Conservation (phyloP, 1,284 basidiomycete genomes). For the Puccinia coronata region DNA sequence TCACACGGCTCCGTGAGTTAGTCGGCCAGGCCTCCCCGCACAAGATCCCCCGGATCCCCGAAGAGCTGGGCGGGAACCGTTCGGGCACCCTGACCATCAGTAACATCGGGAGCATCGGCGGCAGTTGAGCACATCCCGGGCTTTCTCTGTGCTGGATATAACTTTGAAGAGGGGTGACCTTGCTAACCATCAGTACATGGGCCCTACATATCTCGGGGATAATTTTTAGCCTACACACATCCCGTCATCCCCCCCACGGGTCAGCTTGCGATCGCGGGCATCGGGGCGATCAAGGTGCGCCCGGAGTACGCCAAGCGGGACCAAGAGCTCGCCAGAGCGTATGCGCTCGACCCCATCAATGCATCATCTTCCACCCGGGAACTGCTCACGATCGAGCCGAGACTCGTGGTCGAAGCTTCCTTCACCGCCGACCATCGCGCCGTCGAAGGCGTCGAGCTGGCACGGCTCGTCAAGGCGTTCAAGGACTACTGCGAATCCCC, state of each 20-base stretch:
- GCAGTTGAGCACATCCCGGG: slow-evolving; percentile 64
- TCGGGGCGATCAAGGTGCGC: slow-evolving; percentile 68
- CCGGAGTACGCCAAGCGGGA: slow-evolving; percentile 50
- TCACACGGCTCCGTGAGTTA: slow-evolving; percentile 68
- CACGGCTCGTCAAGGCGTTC: slow-evolving; percentile 86
- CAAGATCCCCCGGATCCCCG: slow-evolving; percentile 65
- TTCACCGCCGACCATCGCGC: slow-evolving; percentile 90
- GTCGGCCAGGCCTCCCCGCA: slow-evolving; percentile 63
- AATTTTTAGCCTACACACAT: slow-evolving; percentile 62
- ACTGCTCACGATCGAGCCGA: slow-evolving; percentile 62
- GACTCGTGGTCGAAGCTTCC: slow-evolving; percentile 73
- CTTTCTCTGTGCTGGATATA: not conserved
- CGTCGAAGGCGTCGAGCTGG: slow-evolving; percentile 87
- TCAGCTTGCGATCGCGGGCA: slow-evolving; percentile 83
- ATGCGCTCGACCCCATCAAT: slow-evolving; percentile 11
- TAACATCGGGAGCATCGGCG: slow-evolving; percentile 79
- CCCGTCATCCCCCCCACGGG: slow-evolving; percentile 84
- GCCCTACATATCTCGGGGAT: no score
- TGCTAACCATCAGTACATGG: no score
- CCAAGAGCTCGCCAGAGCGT: not conserved
- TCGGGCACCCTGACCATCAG: slow-evolving; percentile 80
- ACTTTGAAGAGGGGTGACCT: no score
- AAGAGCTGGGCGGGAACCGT: slow-evolving; percentile 69
- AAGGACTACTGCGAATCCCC: slow-evolving; percentile 79
- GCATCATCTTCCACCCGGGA: slow-evolving; percentile 60